Evolutionary conservation across 306 rosid species (phyloP), one percentile per base, ranked within the genome.

Genomic region (Prinsepia uniflora): DNA sequence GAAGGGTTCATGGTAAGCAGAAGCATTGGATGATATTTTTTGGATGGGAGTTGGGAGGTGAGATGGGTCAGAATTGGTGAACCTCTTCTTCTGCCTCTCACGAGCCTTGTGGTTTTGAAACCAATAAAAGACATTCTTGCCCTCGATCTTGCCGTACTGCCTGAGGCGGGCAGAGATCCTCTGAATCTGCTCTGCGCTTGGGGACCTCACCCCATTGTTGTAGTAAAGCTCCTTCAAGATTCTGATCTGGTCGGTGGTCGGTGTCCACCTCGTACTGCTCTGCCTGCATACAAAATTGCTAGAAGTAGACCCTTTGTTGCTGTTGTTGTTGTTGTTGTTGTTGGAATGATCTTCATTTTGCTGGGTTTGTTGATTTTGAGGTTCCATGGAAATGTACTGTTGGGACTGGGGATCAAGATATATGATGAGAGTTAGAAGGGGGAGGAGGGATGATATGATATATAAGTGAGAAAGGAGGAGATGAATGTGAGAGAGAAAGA

Each of bases 41-140:
- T 57, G 57, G 64, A 10, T 41, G 9, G 19, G 30, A 5, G 18
- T 53, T 22, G 1, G 30, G 50, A 0, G 66, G 41, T 4, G 80
- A 1, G 36, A 30, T 30, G 36, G 36, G 36, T 30, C 36, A 43
- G 45, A 67, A 70, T 82, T 46, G 63, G 86, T 87, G 84, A 91
- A 91, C 65, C 97, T 78, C 73, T 95, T 95, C 85, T 95, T 95
- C 83, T 95, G 99, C 72, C 97, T 82, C 77, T 95, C 99, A n/a
- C 99, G 85, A 58, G 99, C 99, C 70, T 91, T 95, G 76, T 91
- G 99, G 82, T 95, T 95, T 77, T 91, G 97, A 73, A 92, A 92
- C 98, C 98, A 92, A 64, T 92, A 89, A 72, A 92, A 92, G 10
- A 92, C 98, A 67, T 92, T 92, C 63, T 95, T 95, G 47, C 97